These are phyloP conservation scores for Xylaria flabelliformis DNA, from an alignment of 495 filamentous ascomycete species.

Conservation along the genomic window DNA sequence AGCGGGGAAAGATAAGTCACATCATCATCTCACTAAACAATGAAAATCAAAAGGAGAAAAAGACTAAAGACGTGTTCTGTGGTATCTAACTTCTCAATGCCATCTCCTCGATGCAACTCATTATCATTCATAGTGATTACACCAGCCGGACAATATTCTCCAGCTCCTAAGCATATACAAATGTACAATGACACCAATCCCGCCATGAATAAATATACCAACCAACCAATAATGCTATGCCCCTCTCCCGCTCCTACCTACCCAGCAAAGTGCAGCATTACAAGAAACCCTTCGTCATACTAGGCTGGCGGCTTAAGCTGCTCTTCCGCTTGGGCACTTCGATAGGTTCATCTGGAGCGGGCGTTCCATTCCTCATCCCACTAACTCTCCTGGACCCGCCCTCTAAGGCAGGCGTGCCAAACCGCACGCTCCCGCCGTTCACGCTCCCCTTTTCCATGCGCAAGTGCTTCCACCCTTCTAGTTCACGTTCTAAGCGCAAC, in stretches of 20 bases:
- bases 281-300: constrained; percentile 63
- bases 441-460: constrained; percentile 64
- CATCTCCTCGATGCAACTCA: not conserved
- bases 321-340: constrained; percentile 62
- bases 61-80: not conserved
- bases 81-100: not conserved
- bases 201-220: constrained; percentile 19
- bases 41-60: not conserved
- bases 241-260: too few species aligned
- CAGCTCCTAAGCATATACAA: not conserved
- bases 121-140: constrained; percentile 21
- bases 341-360: constrained; percentile 45
- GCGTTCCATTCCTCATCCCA: constrained; percentile 39
- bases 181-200: constrained; percentile 2
- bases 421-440: constrained; percentile 42
- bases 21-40: not conserved
- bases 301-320: constrained; percentile 58
- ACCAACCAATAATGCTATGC: constrained; percentile 17
- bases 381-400: constrained; percentile 39
- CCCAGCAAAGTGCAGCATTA: constrained; percentile 29
- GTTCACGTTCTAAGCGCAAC: constrained; percentile 82
- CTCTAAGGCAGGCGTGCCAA: constrained; percentile 40
- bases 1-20: not conserved
- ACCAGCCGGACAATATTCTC: not conserved
- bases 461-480: constrained; percentile 83